A percentile compares a stretch with the other conserved stretches of the same genome.
phyloP scores from a whole-genome alignment of 305 asterid genomes.

The Ilex paraguariensis region DNA sequence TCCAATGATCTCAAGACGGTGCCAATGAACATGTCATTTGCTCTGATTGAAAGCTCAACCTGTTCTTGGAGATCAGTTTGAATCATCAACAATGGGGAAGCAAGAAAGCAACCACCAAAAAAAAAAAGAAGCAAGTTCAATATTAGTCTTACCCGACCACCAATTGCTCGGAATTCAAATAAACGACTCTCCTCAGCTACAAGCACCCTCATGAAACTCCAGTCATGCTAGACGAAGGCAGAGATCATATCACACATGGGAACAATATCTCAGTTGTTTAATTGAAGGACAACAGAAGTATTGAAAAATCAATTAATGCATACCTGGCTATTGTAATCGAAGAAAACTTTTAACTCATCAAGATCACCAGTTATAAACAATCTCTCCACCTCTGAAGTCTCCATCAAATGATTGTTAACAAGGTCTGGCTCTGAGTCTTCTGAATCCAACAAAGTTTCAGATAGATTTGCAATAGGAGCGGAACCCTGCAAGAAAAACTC shows the following conservation, averaged over 20 bases:
- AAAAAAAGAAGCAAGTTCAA: conserved; percentile 7
- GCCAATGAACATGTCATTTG: conserved; percentile 78
- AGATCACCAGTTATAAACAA: conserved; percentile 73
- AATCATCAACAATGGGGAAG: conserved; percentile 15
- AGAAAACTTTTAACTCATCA: conserved; percentile 81
- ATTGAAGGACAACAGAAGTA: background rate
- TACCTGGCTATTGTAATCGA: conserved; percentile 76
- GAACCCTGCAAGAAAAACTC: conserved; percentile 46
- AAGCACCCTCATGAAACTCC: conserved; percentile 61
- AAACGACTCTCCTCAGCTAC: conserved; percentile 82
- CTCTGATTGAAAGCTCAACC: conserved; percentile 83
- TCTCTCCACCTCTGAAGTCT: conserved; percentile 47
- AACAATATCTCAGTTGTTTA: too few relatives aligned
- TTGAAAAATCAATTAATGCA: conserved; percentile 5
- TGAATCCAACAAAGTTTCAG: conserved; percentile 68
- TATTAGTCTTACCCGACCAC: conserved; percentile 69
- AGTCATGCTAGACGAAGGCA: conserved; percentile 38
- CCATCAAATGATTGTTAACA: conserved; percentile 34
- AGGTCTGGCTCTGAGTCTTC: conserved; percentile 53
- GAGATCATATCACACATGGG: conserved; percentile 8
- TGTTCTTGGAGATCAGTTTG: conserved; percentile 30
- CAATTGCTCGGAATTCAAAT: conserved; percentile 92
- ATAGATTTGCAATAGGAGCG: conserved; percentile 62
- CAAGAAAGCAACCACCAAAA: conserved; percentile 6
- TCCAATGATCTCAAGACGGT: conserved; percentile 85